Evolutionary conservation across 2,329 filamentous ascomycete species (phyloP).

Genomic region (Pseudogymnoascus sp.): DNA sequence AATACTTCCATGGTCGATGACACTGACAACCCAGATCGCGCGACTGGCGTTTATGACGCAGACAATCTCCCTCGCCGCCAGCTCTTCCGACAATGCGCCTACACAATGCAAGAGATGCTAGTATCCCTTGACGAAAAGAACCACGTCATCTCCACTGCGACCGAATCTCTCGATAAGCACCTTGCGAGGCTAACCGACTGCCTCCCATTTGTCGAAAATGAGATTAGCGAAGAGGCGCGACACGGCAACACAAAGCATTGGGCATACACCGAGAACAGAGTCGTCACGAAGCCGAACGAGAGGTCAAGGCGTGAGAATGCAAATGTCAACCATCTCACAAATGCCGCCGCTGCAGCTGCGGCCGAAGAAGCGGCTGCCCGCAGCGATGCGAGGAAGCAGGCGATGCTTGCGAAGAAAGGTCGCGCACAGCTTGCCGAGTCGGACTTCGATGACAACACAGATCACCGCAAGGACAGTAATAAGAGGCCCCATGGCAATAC

Average conservation of each 20-base stretch:
- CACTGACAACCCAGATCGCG: slow-evolving; percentile 36
- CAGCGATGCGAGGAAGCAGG: slow-evolving; percentile 77
- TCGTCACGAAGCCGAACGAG: slow-evolving; percentile 56
- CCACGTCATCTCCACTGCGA: slow-evolving; percentile 87
- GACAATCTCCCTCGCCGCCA: slow-evolving; percentile 58
- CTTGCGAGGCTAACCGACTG: slow-evolving; percentile 76
- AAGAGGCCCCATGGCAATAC: slow-evolving; percentile 55
- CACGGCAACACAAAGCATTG: slow-evolving; percentile 87
- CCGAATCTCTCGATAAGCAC: slow-evolving; percentile 79
- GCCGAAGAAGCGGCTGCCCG: slow-evolving; percentile 77
- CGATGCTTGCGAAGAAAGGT: slow-evolving; percentile 63
- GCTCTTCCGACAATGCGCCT: slow-evolving; percentile 68
- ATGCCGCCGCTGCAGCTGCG: slow-evolving; percentile 65
- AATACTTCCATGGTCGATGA: slow-evolving; percentile 23
- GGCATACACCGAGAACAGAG: slow-evolving; percentile 85
- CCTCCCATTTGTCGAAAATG: slow-evolving; percentile 74
- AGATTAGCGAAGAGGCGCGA: slow-evolving; percentile 91
- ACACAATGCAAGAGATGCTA: slow-evolving; percentile 74
- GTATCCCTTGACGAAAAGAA: slow-evolving; percentile 95
- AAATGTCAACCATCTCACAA: slow-evolving; percentile 56
- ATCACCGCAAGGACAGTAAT: slow-evolving; percentile 44
- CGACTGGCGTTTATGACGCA: slow-evolving; percentile 41
- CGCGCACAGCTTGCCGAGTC: slow-evolving; percentile 53
- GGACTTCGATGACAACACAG: slow-evolving; percentile 64
- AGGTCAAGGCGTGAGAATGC: slow-evolving; percentile 70